Conservation (phyloP, 1,139 yeast genomes). For the Fermentozyma sake region DNA sequence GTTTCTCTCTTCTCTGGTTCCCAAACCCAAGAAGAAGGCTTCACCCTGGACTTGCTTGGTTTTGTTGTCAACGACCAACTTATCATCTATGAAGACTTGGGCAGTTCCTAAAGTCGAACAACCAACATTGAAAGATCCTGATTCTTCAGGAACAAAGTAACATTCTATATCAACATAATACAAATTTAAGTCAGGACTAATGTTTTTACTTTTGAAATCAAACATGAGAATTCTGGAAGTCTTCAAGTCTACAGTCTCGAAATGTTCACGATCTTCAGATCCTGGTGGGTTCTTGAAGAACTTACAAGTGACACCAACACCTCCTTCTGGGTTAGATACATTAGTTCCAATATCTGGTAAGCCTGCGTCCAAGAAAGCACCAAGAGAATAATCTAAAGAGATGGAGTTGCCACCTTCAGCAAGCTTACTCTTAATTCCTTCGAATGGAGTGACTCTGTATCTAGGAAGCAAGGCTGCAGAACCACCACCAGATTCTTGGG, state of each 20-base stretch:
- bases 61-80: slow-evolving; percentile 53
- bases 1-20: slow-evolving; percentile 47
- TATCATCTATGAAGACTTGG: slow-evolving; percentile 45
- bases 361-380: slow-evolving; percentile 27
- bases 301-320: slow-evolving; percentile 31
- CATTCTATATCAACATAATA: slow-evolving; percentile 44
- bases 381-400: slow-evolving; percentile 21
- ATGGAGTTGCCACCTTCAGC: slow-evolving; percentile 11
- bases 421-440: slow-evolving; percentile 26
- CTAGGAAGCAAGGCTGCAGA: slow-evolving; percentile 46
- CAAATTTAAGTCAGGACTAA: slow-evolving; percentile 22
- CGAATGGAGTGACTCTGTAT: slow-evolving; percentile 42
- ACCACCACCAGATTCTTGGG: slow-evolving; percentile 49
- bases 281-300: slow-evolving; percentile 37
- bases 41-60: slow-evolving; percentile 47
- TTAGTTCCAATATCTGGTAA: slow-evolving; percentile 26
- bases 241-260: slow-evolving; percentile 31
- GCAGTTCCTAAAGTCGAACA: slow-evolving; percentile 51
- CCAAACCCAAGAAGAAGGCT: slow-evolving; percentile 43
- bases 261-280: slow-evolving; percentile 23
- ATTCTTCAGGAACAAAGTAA: slow-evolving; percentile 39
- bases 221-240: slow-evolving; percentile 40
- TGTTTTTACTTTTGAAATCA: slow-evolving; percentile 38
- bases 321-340: slow-evolving; percentile 25
- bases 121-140: slow-evolving; percentile 50